phyloP scores from a whole-genome alignment of 495 filamentous ascomycete species.

The Hypoxylon rickii region DNA sequence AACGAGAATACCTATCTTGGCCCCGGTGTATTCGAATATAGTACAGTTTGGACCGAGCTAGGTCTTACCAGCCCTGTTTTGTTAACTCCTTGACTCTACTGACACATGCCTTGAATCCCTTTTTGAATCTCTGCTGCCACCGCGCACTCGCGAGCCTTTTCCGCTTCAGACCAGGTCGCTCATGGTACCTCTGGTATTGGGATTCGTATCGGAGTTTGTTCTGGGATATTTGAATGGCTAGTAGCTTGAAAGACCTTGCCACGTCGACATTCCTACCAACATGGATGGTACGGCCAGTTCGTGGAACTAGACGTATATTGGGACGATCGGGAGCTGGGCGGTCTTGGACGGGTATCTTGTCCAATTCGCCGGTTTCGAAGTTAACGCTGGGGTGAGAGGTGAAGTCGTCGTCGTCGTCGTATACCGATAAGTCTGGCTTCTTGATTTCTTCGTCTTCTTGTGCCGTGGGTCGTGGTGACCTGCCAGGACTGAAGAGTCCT shows the following conservation, averaged over 20 bases:
- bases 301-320: conserved; percentile 52
- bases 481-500: conserved; percentile 1
- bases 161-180: conserved; percentile 72
- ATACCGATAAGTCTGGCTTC: conserved; percentile 19
- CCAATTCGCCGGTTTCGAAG: conserved; percentile 30
- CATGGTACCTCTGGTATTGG: conserved; percentile 64
- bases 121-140: conserved; percentile 68
- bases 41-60: conserved; percentile 12
- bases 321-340: conserved; percentile 18
- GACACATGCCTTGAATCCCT: conserved; percentile 64
- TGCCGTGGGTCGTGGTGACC: neutral
- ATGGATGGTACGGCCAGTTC: conserved; percentile 62
- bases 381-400: conserved; percentile 6
- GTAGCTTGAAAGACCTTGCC: conserved; percentile 54
- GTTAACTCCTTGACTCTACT: conserved; percentile 66
- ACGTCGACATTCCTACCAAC: conserved; percentile 57
- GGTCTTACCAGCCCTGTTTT: conserved; percentile 69
- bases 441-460: conserved; percentile 6
- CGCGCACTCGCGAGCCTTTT: conserved; percentile 71
- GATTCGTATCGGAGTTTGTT: conserved; percentile 61
- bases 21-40: conserved; percentile 9
- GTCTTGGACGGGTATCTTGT: conserved; percentile 15
- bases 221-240: conserved; percentile 47
- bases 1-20: too few relatives aligned
- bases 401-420: conserved; percentile 17